Conservation (phyloP, 2,329 filamentous ascomycete species). For the Zalaria sp. region DNA sequence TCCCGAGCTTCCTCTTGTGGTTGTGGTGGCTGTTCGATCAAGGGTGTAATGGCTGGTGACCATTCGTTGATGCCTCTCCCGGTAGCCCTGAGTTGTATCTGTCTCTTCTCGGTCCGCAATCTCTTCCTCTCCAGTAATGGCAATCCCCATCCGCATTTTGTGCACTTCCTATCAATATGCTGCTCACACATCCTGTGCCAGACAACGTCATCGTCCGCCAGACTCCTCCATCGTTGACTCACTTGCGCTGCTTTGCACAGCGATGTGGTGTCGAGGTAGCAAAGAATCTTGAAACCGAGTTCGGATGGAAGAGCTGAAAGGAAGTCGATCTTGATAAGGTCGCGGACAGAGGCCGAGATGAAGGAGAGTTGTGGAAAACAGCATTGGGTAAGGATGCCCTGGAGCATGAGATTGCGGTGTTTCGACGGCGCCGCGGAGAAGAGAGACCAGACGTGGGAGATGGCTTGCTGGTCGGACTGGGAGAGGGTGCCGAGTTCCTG, state of each 20-base stretch:
- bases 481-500: constrained; percentile 73
- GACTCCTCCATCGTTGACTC: constrained; percentile 68
- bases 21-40: constrained; percentile 20
- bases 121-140: constrained; percentile 81
- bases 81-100: constrained; percentile 58
- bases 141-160: constrained; percentile 89
- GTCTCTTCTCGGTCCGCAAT: constrained; percentile 71
- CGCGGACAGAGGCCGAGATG: constrained; percentile 77
- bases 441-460: constrained; percentile 93
- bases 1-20: not conserved
- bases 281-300: constrained; percentile 84
- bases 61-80: constrained; percentile 42
- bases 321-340: constrained; percentile 97
- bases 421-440: constrained; percentile 92
- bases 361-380: constrained; percentile 95
- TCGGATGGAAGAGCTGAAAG: constrained; percentile 77
- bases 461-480: constrained; percentile 79
- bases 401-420: constrained; percentile 89
- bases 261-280: constrained; percentile 83
- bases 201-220: constrained; percentile 95
- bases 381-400: constrained; percentile 90
- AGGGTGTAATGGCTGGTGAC: constrained; percentile 36
- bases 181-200: constrained; percentile 99
- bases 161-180: constrained; percentile 86
- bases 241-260: constrained; percentile 94